A percentile compares a stretch with the other conserved stretches of the same genome.
Evolutionary conservation across 352 stramenopile species (phyloP).

Genomic region (Globisporangium cylindrosporum): DNA sequence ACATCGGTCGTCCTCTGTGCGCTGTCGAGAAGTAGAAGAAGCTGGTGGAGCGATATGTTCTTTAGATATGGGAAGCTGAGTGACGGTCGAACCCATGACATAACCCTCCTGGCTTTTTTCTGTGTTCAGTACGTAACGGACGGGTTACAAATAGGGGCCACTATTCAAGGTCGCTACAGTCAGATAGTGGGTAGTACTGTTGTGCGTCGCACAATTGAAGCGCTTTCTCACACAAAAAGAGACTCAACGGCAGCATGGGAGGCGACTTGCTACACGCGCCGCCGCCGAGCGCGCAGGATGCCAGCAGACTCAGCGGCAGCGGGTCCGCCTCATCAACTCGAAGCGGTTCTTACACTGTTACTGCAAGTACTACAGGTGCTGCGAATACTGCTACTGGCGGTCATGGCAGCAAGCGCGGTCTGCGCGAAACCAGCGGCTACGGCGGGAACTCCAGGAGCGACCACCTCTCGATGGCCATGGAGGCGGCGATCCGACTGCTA

Average conservation of each 20-base stretch:
- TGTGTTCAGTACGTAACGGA: not conserved
- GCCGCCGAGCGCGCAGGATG: not conserved
- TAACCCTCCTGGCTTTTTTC: not conserved
- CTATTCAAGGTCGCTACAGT: not conserved
- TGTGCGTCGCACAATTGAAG: slow-evolving; percentile 3
- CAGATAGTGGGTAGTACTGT: not conserved
- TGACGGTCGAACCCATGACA: no score
- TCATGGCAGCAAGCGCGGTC: not conserved
- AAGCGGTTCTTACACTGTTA: not conserved
- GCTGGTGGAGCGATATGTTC: no score
- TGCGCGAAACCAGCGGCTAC: slow-evolving; percentile 2
- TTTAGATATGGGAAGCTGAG: no score
- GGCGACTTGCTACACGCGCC: slow-evolving; percentile 3
- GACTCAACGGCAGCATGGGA: not conserved
- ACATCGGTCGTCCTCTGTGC: no score
- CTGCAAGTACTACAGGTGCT: not conserved
- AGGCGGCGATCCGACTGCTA: slow-evolving; percentile 59
- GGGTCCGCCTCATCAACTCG: not conserved
- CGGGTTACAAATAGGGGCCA: not conserved
- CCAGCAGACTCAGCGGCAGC: not conserved
- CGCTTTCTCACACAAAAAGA: not conserved
- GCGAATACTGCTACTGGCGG: not conserved
- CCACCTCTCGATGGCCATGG: slow-evolving; percentile 44
- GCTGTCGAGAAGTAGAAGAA: no score
- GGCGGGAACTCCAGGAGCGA: slow-evolving; percentile 12